Evolutionary conservation across 208 protist species (phyloP), one percentile per base, ranked within the genome.

Genomic region (Crithidia expoeki): DNA sequence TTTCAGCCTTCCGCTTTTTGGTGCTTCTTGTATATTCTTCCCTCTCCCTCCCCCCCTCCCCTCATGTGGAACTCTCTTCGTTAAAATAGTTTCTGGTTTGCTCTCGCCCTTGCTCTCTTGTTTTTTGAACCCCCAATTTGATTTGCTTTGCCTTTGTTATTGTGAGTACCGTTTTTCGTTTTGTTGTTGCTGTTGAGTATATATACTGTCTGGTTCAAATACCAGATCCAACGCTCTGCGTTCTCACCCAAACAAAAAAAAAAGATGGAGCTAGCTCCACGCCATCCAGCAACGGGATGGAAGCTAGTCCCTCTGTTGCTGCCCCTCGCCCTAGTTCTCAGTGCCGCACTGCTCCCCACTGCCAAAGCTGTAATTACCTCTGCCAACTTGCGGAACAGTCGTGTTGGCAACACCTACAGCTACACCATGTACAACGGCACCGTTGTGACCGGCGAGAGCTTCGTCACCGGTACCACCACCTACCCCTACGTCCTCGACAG

Each of bases 391-490:
- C 28, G 61, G 12, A 40, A 57, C 32, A 47, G 10, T 6, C 69
- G 61, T 25, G 4, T 51, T 4, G 69, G 61, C 27, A 63, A 19
- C 52, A 64, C 69, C 61, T 75, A 68, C 61, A 47, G 23, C 4
- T 75, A 75, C 69, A 53, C 69, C 38, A 75, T 75, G 69, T 68
- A 75, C 61, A 40, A 38, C 69, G 60, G 69, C 50, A 36, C n/a
- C 38, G 36, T 44, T n/a, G 61, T 69, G 17, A 57, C 36, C 11
- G 65, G 42, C 14, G 57, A 52, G 51, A 55, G 57, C 3, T 62
- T 72, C 38, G 28, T 61, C 11, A 53, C 52, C 4, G 56, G 58
- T 23, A 28, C 23, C 28, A 67, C 64, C 14, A 65, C 58, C 33
- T 65, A 72, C 58, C 72, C 64, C 6, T 61, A 77, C 64, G 55